Evolutionary conservation across 257 asterid genomes (phyloP).

Genomic region (Rubia yunnanensis): DNA sequence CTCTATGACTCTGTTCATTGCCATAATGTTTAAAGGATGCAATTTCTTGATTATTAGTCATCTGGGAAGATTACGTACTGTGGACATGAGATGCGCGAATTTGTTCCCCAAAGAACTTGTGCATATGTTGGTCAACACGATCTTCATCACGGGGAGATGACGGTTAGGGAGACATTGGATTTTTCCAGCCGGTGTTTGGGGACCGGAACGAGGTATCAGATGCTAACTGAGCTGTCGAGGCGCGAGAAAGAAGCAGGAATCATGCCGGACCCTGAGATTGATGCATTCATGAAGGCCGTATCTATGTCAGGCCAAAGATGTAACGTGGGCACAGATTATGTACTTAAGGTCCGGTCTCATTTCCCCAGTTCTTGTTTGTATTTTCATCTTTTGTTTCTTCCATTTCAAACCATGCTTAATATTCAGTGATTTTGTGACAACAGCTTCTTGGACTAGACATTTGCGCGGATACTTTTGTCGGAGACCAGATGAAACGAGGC

Average conservation of each 20-base stretch:
- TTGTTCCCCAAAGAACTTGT: conserved; percentile 83
- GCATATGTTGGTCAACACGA: conserved; percentile 85
- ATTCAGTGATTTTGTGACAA: neutral
- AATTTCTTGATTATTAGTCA: neutral
- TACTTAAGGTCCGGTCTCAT: conserved; percentile 50
- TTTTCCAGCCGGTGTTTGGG: conserved; percentile 90
- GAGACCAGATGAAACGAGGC: conserved; percentile 88
- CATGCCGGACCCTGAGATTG: conserved; percentile 83
- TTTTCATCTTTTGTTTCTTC: neutral
- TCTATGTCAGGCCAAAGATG: conserved; percentile 80
- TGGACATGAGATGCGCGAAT: conserved; percentile 72
- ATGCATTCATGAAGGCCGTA: conserved; percentile 92
- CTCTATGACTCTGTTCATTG: neutral
- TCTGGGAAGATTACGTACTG: conserved; percentile 62
- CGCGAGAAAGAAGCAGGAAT: conserved; percentile 73
- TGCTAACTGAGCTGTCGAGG: conserved; percentile 68
- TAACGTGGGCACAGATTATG: conserved; percentile 78
- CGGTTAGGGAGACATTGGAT: conserved; percentile 76
- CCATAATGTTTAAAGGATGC: neutral
- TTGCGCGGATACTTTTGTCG: conserved; percentile 81
- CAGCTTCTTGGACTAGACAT: conserved; percentile 94
- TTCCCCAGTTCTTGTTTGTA: neutral
- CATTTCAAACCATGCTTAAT: neutral
- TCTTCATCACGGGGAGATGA: conserved; percentile 90
- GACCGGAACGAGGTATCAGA: conserved; percentile 79